Evolutionary conservation across 2,329 filamentous ascomycete genomes (phyloP), one percentile per base, ranked within the genome.

Genomic region (Fusarium sp.): DNA sequence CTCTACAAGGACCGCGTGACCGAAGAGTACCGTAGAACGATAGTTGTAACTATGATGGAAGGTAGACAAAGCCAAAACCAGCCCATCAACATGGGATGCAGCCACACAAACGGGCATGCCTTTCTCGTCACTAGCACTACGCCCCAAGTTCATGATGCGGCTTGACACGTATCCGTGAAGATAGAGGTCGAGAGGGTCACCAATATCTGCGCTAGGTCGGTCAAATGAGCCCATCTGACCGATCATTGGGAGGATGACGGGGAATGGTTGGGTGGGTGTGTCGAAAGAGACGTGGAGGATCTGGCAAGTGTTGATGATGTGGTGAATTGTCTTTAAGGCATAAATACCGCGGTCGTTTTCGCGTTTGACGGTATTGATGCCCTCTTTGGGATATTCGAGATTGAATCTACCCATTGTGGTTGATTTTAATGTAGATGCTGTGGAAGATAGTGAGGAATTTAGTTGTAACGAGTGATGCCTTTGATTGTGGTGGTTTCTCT

Each of bases 41-140:
- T 96, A 97, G 85, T 97, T 95, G 85, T 94, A 95, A 83, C 89
- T 93, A 85, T 97, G 93, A 66, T 89, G 89, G 84, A 93, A 93
- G 18, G 94, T 92, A 1, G 94, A 94, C 20, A 97, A 87, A 26
- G 92, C 89, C 36, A 97, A 89, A 14, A 97, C 91, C 58, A 96
- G 85, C 42, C 94, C 94, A 82, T 97, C 93, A 42, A 97, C 83
- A 78, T 92, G 90, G 50, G 90, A 93, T 3, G 92, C 92, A 28
- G 91, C 88, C 38, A 96, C 85, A 77, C 90, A 92, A 45, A 97
- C 83, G 3, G 94, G 92, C 26, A 97, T 81, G 15, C 91, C 91
- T 30, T 73, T 51, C 22, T 68, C 61, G 2, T 64, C 64, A 28
- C 63, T 74, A 18, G 63, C 60, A 6, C 61, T 68, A 47, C 81